Evolutionary conservation across 148 eudicot genomes (phyloP).

Genomic region (Mesembryanthemum crystallinum): DNA sequence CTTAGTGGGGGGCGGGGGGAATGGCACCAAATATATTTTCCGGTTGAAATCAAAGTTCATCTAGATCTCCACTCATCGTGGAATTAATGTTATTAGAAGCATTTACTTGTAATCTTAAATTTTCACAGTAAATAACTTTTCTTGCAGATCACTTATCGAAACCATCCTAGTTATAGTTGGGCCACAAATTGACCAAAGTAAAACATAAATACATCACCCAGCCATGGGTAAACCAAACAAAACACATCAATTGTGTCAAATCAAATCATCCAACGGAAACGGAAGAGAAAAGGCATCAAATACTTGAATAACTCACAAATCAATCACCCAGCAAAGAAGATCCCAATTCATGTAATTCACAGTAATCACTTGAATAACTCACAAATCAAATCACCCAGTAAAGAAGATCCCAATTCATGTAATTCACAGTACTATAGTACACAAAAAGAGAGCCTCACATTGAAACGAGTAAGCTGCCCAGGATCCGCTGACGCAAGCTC

Average conservation of each 20-base stretch:
- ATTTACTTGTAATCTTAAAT: neutral
- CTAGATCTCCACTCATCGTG: neutral
- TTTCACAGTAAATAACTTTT: too few relatives aligned
- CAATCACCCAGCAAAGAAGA: neutral
- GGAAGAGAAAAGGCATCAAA: neutral
- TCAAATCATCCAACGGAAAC: neutral
- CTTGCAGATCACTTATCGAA: too few relatives aligned
- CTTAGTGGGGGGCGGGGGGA: too few relatives aligned
- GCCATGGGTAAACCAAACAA: too few relatives aligned
- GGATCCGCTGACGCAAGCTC: conserved; percentile 42
- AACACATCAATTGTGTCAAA: neutral
- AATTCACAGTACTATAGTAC: neutral
- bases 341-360: neutral
- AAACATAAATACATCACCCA: neutral
- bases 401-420: neutral
- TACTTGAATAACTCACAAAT: neutral
- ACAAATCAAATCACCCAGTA: neutral
- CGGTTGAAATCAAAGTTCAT: neutral
- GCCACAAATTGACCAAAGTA: neutral
- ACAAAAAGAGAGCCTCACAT: conserved; percentile 25
- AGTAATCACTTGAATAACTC: too few relatives aligned
- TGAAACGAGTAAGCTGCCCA: conserved; percentile 42
- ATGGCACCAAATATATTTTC: neutral
- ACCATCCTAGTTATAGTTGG: too few relatives aligned
- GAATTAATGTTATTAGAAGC: neutral